Evolutionary conservation across 2,329 filamentous ascomycete species (phyloP), one percentile per base, ranked within the genome.

Genomic region (Trichoderma guizhouense): DNA sequence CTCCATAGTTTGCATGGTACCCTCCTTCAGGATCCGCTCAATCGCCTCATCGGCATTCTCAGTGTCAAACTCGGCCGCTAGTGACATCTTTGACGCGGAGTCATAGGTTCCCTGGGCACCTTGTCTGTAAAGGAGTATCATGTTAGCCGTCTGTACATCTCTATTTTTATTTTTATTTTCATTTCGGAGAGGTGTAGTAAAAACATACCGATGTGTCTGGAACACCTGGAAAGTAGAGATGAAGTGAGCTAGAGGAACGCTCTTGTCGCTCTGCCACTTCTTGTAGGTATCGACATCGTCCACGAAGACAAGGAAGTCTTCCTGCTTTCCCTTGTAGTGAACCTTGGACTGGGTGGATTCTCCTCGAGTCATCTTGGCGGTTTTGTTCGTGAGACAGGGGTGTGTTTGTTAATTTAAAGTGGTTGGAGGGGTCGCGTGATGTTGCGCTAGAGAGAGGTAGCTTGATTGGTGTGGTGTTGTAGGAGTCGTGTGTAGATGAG

Each of bases 141-240:
- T 18, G 69, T 78, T 74, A 77, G 74, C 68, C 51, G 57, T 26
- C 43, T 47, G 24, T 18, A 24, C 39, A 11, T 26, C 5, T 1
- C 7, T 32, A 15, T 15, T 36, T 15, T 39, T 7, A n/a, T 18
- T 39, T 30, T 8, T 28, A 1, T 28, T 30, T 30, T 8, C 5
- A 26, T 26, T 32, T 8, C 9, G 26, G 61, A 12, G 11, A 5
- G 6, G 6, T 30, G 36, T 51, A 26, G 60, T 14, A 62, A 55
- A 51, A 9, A 85, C 92, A 84, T 87, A 98, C 95, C 91, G 92
- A 86, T 97, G 93, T 43, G 94, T 97, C 57, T 92, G 85, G 79
- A 97, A 97, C 79, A 99, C 87, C 87, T 97, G 93, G 87, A 93
- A 98, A 8, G 92, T 88, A 72, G 91, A 93, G 71, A 98, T 88